Base-by-base conservation (phyloP, 208 protist species). In the Vickermania ingenoplastis region DNA sequence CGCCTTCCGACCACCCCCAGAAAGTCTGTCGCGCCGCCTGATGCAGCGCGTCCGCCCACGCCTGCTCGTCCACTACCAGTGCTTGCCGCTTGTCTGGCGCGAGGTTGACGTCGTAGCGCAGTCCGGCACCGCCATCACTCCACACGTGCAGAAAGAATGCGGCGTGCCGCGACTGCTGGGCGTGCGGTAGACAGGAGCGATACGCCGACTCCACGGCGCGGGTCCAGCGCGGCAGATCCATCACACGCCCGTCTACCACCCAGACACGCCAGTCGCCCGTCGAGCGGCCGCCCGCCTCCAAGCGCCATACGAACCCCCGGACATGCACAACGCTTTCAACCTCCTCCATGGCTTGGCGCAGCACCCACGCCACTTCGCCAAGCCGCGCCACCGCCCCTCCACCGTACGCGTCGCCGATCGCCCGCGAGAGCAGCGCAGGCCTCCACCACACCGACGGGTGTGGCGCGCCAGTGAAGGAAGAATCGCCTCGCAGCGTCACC, bases 21-120 rank as follows among this genome's bases (percentile, higher is more conserved):
- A 45, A 45, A 17, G 36, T 45, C 36, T 45, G 36, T 45, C 36
- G 7, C 36, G 36, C 36, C 11, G 36, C 17, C 36, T 59, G 59
- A 45, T 81, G 67, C 23, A 88, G 28, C 52, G 81, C 71, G 3
- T 73, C 71, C 2, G 77, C 65, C 13, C 81, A 49, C 14, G 41
- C 51, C 4, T 79, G 71, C 63, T 82, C 81, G 36, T 78, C 57
- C n/a, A 58, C 67, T 17, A 88, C 50, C 29, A 82, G 36, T 48
- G 84, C 81, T 64, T 85, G 83, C 49, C 81, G 71, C 62, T 88
- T 88, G 63, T 89, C 85, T 0, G 88, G 88, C 3, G 75, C 67
- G 21, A 94, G 63, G 61, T 94, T 94, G 22, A 94, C 82, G 54
- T 94, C 88, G 67, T 91, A 94, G 31, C 56, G 53, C 11, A 45